Base-by-base conservation (phyloP, 2,329 filamentous ascomycete species). In the Nothophaeocryptopus gaeumannii region DNA sequence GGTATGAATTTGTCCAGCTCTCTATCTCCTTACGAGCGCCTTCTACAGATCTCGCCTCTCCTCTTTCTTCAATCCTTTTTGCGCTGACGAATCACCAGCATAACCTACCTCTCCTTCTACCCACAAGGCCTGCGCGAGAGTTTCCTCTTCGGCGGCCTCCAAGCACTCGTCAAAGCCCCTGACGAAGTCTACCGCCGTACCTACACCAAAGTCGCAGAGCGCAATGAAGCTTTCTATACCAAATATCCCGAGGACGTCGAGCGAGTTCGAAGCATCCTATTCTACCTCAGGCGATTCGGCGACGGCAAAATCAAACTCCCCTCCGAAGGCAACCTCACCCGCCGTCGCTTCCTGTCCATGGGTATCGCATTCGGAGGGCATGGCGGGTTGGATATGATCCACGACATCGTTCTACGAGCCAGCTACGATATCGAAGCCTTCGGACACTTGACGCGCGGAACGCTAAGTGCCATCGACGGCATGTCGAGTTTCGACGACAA, bases 181-280 rank as follows among this genome's bases (percentile, higher is more conserved):
- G 87, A 92, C 45, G 77, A 88, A 37, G 85, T 95, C 30, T 96
- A 96, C 69, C 66, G 76, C 43, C 78, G 81, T 0, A 84, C 87
- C 3, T 95, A 85, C 66, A 67, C 75, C 53, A 86, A 85, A 63
- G 81, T 90, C 10, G 73, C 76, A 13, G 74, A 85, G 64, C 80
- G 91, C 44, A 96, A 96, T 68, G 67, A 79, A 53, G 82, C 79
- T 8, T 97, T 93, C 69, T 95, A 95, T 66, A 67, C 70, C 41
- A 96, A 96, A 66, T 97, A 84, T 59, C 89, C 91, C 0, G 86
- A 90, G 57, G 92, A 97, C 63, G 70, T 85, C 8, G 75, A 79
- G 8, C 74, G 78, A 2, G 83, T 96, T 13, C 83, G 83, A 58
- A 73, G 76, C 15, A 79, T 96, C 36, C 76, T 86, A 38, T 70